Base-by-base conservation (phyloP, 306 rosid genomes). In the Ormosia semicastrata region DNA sequence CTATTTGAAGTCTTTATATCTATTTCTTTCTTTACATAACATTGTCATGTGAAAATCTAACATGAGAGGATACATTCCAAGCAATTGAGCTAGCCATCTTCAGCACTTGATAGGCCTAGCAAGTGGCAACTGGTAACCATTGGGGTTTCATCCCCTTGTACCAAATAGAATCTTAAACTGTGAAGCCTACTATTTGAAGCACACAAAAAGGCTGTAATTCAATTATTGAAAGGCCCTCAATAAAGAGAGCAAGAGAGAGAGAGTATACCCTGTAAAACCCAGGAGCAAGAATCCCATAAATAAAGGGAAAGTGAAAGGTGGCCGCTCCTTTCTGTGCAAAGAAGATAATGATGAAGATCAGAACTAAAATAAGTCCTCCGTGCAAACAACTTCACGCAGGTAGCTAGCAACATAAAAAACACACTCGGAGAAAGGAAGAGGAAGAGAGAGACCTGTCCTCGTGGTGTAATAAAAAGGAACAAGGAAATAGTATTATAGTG, bases 211-310 rank as follows among this genome's bases (percentile, higher is more conserved):
- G 30, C 15, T 78, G 71, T 49, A 36, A 10, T 46, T 70, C 52
- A 70, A 33, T 46, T 71, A 43, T 33, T 59, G 32, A 47, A 79
- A 57, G 50, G 10, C 14, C 17, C 53, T 50, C 6, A 12, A 3
- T n/a, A 32, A 30, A 3, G 13, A 7, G 59, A 52, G 34, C 7
- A 13, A 18, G 65, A 60, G 68, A 73, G 7, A 43, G 76, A 63
- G 6, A 34, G 77, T 85, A 15, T 78, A n/a, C n/a, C n/a, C n/a
- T n/a, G 85, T 89, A n/a, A 94, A 81, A 65, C 97, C 94, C 62
- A 94, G 71, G 41, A 91, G 68, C 93, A 91, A 79, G 86, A 92
- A 77, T 43, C 92, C 74, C 78, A 83, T 39, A 63, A 94, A 85
- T 79, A 91, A 84, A 81, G 88, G 62, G 41, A 85, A 81, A 81